Evolutionary conservation across 2,329 filamentous ascomycete species (phyloP).

Genomic region (Fusarium siculi): DNA sequence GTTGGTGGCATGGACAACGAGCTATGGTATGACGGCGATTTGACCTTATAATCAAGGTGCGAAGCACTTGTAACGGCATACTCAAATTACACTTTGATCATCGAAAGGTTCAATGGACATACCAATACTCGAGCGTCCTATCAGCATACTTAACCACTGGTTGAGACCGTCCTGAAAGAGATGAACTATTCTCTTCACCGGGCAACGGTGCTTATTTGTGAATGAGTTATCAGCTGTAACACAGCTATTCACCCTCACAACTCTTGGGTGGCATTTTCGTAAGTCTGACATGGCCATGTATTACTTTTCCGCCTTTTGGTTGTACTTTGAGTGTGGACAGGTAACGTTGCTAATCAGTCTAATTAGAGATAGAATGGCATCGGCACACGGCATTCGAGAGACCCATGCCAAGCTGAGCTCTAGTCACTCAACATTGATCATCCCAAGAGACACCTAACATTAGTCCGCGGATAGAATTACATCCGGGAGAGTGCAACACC

Average conservation of each 20-base stretch:
- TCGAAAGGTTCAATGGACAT: neutral
- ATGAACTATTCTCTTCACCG: neutral
- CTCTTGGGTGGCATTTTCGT: neutral
- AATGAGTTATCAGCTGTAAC: neutral
- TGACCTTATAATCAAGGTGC: neutral
- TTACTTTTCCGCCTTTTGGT: neutral
- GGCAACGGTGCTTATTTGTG: neutral
- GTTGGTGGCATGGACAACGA: neutral
- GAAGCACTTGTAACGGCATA: neutral
- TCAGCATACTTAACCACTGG: neutral
- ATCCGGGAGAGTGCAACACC: constrained; percentile 11
- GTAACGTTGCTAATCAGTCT: neutral
- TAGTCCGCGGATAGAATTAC: constrained; percentile 7
- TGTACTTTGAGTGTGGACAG: neutral
- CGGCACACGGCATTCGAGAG: neutral
- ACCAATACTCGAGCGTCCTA: neutral
- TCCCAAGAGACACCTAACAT: neutral
- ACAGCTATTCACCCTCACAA: neutral
- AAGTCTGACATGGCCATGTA: neutral
- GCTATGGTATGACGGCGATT: neutral
- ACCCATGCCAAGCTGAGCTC: constrained; percentile 21
- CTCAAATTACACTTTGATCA: neutral
- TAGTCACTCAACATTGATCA: neutral
- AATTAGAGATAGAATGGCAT: neutral
- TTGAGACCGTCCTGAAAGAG: neutral